Evolutionary conservation across 2,329 filamentous ascomycete genomes (phyloP).

Genomic region (Talaromyces atroroseus): DNA sequence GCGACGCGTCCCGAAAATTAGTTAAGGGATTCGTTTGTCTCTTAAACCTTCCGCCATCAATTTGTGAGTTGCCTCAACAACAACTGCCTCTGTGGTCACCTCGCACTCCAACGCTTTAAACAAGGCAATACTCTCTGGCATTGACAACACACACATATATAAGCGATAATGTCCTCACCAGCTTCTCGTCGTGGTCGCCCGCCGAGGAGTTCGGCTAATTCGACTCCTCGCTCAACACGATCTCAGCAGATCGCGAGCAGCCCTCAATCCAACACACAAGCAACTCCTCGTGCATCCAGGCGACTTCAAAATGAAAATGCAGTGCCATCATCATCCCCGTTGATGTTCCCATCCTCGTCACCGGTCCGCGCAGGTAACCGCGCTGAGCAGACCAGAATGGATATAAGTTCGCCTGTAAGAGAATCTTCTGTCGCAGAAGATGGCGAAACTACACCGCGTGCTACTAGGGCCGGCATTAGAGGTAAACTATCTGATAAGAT

Average conservation of each 20-base stretch:
- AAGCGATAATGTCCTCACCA: constrained; percentile 37
- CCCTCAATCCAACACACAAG: constrained; percentile 24
- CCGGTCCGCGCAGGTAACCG: constrained; percentile 43
- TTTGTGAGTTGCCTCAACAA: background rate
- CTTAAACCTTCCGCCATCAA: background rate
- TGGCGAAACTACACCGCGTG: constrained; percentile 40
- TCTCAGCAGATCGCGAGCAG: constrained; percentile 31
- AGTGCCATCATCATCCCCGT: constrained; percentile 66
- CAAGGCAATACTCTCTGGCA: background rate
- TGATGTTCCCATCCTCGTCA: constrained; percentile 64
- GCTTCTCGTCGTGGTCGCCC: constrained; percentile 36
- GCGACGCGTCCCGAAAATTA: constrained; percentile 12
- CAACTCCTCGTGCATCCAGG: constrained; percentile 44
- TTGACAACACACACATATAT: background rate
- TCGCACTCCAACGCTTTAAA: background rate
- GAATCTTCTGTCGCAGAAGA: constrained; percentile 36
- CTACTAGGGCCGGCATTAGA: constrained; percentile 30
- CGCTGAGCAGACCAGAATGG: constrained; percentile 38
- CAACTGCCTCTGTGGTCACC: too few relatives aligned
- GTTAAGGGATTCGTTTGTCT: background rate
- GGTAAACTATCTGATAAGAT: constrained; percentile 24
- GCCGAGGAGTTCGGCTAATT: constrained; percentile 34
- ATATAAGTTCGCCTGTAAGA: constrained; percentile 46
- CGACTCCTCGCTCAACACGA: constrained; percentile 33
- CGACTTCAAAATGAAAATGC: constrained; percentile 34